These are phyloP conservation scores for Oryza coarctata DNA, from an alignment of 176 grass and related monocot species.

Conservation along the genomic window DNA sequence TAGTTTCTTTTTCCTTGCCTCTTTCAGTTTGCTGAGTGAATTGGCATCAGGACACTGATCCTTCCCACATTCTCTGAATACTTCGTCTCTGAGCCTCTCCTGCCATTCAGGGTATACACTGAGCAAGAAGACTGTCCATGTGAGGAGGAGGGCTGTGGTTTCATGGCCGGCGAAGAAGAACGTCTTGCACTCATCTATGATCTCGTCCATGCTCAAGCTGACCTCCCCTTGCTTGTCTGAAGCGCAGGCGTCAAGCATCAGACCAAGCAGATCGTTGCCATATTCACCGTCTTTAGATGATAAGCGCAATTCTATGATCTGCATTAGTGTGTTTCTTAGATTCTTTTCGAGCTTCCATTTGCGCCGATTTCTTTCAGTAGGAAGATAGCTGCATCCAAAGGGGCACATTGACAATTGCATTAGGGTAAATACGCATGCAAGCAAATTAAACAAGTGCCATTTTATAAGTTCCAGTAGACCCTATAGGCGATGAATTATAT, in stretches of 20 bases:
- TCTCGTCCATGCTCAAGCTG: constrained; percentile 43
- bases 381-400: constrained; percentile 33
- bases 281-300: background rate
- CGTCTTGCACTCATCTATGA: constrained; percentile 57
- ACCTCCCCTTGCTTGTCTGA: no score
- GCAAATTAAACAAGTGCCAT: background rate
- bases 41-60: background rate
- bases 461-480: background rate
- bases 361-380: constrained; percentile 21
- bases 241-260: constrained; percentile 26
- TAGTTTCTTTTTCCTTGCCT: no score
- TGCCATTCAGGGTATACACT: constrained; percentile 43
- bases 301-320: constrained; percentile 46
- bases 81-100: constrained; percentile 46
- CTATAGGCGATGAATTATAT: no score
- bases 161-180: constrained; percentile 56
- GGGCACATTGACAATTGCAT: no score
- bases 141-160: constrained; percentile 20
- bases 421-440: background rate
- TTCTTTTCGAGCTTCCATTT: constrained; percentile 50
- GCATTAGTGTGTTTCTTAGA: constrained; percentile 19
- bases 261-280: constrained; percentile 44
- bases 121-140: constrained; percentile 51
- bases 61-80: background rate
- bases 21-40: constrained; percentile 30